Base-by-base conservation (phyloP, 345 rosid species). In the Punica granatum region DNA sequence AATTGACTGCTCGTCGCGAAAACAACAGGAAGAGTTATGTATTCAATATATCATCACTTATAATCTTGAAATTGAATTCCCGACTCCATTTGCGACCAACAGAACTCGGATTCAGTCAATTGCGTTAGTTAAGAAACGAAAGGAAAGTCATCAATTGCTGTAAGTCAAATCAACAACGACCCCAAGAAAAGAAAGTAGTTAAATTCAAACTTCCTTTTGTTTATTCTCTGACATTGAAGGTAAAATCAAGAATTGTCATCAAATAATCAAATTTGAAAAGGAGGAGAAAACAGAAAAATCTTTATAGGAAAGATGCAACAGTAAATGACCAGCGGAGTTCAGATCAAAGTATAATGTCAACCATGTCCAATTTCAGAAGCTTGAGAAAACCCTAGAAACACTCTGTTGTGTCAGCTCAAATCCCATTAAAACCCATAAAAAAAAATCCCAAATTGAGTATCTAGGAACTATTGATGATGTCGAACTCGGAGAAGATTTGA, bases 401-500 rank as follows among this genome's bases (percentile, higher is more conserved):
- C 60, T 56, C 60, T 2, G 41, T 16, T 12, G 23, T 1, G 23
- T 49, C 42, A 33, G 66, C 28, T 36, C 66, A 37, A 42, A 31
- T 36, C 31, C 66, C 46, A 63, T 39, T 39, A 63, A 63, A n/a
- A 13, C 30, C 33, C 49, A 12, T 13, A n/a, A 23, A n/a, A 11
- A 11, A 37, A n/a, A 34, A 61, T 35, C 26, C 26, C 26, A 34
- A 34, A 1, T 61, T 14, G 11, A 60, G 51, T 13, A 34, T 69
- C 74, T 1, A 13, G 41, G 31, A 48, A 31, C 53, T 36, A 34
- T 5, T 16, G 39, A 7, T 44, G 48, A 49, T 67, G 56, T n/a
- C 39, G 34, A 72, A 73, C 18, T 39, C 69, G 31, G 26, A 44
- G 43, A 43, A n/a, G 42, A 66, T 62, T 69, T 66, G 25, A 74